Evolutionary conservation across 306 rosid species (phyloP).

Genomic region (Vigna radiata): DNA sequence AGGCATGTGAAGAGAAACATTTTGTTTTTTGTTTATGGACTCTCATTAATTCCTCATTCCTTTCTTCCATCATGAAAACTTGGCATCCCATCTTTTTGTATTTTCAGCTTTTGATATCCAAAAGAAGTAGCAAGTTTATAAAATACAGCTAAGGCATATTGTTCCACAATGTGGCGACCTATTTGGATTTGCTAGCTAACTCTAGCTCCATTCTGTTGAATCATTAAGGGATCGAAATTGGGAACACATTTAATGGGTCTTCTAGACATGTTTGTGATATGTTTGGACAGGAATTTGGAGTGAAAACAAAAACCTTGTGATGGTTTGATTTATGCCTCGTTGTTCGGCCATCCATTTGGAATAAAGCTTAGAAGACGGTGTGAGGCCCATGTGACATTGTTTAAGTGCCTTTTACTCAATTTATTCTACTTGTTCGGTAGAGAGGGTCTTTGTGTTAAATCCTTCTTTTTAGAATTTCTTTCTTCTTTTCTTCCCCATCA

Average conservation of each 20-base stretch:
- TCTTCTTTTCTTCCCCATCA: background rate
- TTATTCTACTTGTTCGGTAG: constrained; percentile 43
- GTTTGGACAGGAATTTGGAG: constrained; percentile 38
- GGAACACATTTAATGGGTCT: constrained; percentile 47
- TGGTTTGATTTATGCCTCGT: background rate
- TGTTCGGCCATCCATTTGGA: constrained; percentile 38
- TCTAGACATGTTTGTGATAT: constrained; percentile 40
- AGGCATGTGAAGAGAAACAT: constrained; percentile 31
- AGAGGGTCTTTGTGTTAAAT: constrained; percentile 32
- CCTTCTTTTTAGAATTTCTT: background rate
- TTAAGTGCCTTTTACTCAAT: constrained; percentile 32
- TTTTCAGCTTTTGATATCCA: background rate
- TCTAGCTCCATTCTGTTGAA: constrained; percentile 15
- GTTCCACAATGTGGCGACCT: constrained; percentile 3
- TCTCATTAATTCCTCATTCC: constrained; percentile 10
- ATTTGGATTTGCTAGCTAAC: constrained; percentile 38
- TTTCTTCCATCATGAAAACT: constrained; percentile 33
- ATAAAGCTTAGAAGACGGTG: constrained; percentile 25
- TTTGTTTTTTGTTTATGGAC: background rate
- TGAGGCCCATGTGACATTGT: constrained; percentile 39
- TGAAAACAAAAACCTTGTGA: constrained; percentile 29
- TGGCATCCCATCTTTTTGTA: background rate
- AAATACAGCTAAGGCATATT: constrained; percentile 41
- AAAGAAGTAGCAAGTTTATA: constrained; percentile 30
- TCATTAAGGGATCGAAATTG: constrained; percentile 13